Evolutionary conservation across 257 asterid species (phyloP).

Genomic region (Solanum pennellii): DNA sequence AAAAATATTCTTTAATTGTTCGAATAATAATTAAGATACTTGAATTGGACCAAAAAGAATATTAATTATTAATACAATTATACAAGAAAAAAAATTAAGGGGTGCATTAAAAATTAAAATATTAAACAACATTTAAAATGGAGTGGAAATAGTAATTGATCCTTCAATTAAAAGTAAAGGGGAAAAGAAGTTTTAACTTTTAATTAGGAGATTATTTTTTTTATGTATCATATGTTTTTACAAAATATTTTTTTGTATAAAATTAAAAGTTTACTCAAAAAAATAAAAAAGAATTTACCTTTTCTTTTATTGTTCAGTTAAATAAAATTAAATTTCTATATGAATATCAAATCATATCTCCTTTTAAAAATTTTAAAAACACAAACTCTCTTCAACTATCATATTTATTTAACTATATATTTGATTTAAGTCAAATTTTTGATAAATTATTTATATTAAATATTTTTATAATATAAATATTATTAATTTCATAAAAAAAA

Average conservation of each 20-base stretch:
- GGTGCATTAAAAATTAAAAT: neutral
- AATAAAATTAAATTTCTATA: no score
- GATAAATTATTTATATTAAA: neutral
- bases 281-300: neutral
- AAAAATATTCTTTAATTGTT: neutral
- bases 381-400: neutral
- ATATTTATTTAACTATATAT: neutral
- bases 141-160: neutral
- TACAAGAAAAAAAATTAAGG: neutral
- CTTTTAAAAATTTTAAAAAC: neutral
- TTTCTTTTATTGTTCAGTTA: neutral
- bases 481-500: neutral
- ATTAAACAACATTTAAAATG: neutral
- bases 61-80: neutral
- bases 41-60: rapidly evolving
- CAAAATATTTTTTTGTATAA: neutral
- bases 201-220: neutral
- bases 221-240: neutral
- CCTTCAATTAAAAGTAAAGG: neutral
- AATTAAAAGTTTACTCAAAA: neutral
- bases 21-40: neutral
- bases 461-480: neutral
- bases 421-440: neutral
- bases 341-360: rapidly evolving
- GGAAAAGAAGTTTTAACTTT: neutral